A percentile compares a stretch with the other conserved stretches of the same genome.
Evolutionary conservation across 1,284 basidiomycete species (phyloP).

Genomic region (Leccinum insolens): DNA sequence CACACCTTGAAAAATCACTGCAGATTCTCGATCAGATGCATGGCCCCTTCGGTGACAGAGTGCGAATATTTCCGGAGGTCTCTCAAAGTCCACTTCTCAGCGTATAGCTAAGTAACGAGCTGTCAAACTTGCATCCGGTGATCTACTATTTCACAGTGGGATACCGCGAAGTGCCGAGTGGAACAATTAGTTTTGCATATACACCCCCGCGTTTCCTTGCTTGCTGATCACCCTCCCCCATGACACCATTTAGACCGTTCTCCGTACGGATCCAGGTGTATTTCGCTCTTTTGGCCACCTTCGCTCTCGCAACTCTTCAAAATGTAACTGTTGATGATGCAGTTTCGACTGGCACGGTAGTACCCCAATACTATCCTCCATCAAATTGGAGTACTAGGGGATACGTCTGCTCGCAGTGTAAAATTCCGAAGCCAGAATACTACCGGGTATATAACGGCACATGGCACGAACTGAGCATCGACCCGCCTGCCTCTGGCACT

Average conservation of each 20-base stretch:
- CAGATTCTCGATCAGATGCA: background rate
- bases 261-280: background rate
- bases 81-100: background rate
- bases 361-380: slow-evolving; percentile 13
- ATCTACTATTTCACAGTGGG: background rate
- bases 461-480: slow-evolving; percentile 23
- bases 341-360: background rate
- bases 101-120: too few species aligned
- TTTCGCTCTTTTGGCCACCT: slow-evolving; percentile 1
- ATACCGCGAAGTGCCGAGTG: background rate
- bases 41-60: background rate
- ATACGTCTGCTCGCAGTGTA: background rate
- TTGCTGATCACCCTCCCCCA: background rate
- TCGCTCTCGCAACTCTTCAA: slow-evolving; percentile 10
- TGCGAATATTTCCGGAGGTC: background rate
- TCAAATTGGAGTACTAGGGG: background rate
- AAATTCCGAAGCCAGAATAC: background rate
- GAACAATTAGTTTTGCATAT: background rate
- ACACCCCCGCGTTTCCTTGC: background rate
- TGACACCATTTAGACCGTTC: background rate
- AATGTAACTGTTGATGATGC: slow-evolving; percentile 27
- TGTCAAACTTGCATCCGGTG: too few species aligned
- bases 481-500: background rate
- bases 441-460: slow-evolving; percentile 14
- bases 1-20: background rate